Evolutionary conservation across 768 basidiomycete genomes (phyloP).

Genomic region (Collybia nuda): DNA sequence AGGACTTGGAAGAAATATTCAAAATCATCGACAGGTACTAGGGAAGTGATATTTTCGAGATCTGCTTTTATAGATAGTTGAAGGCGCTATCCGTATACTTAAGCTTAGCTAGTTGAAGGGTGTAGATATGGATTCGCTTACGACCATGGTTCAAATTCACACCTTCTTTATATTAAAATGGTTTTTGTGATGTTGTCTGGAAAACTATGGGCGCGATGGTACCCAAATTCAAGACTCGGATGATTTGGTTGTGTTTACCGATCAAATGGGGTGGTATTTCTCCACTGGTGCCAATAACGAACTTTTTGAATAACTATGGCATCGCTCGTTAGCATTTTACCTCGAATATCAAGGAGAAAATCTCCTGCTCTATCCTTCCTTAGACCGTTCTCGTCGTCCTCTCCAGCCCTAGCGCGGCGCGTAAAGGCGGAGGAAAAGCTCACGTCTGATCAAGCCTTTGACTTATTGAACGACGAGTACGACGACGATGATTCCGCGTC

Average conservation of each 20-base stretch:
- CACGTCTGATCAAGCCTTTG: constrained; percentile 38
- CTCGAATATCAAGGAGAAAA: neutral
- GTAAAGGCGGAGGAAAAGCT: constrained; percentile 39
- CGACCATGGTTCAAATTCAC: constrained; percentile 42
- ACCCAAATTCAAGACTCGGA: no score
- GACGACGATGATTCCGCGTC: constrained; percentile 66
- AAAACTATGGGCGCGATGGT: no score
- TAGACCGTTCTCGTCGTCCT: constrained; percentile 23
- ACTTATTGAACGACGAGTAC: constrained; percentile 42
- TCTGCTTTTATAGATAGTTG: constrained; percentile 75
- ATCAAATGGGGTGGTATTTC: no score
- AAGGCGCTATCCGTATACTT: constrained; percentile 43
- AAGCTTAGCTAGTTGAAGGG: constrained; percentile 9
- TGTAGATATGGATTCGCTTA: constrained; percentile 28
- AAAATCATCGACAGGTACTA: constrained; percentile 70
- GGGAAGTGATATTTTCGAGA: constrained; percentile 73
- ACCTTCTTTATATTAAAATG: neutral
- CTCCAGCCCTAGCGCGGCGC: constrained; percentile 30
- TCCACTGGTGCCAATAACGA: neutral
- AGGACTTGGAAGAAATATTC: constrained; percentile 81
- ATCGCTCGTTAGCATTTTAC: constrained; percentile 3
- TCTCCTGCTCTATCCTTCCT: neutral
- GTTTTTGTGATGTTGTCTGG: neutral
- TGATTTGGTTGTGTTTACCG: no score
- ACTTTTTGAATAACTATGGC: constrained; percentile 1